Percentiles rank a stretch among this genome's conserved stretches.
These are phyloP conservation scores for Globisporangium barbulae DNA, from an alignment of 352 stramenopile species.

Conservation along the genomic window DNA sequence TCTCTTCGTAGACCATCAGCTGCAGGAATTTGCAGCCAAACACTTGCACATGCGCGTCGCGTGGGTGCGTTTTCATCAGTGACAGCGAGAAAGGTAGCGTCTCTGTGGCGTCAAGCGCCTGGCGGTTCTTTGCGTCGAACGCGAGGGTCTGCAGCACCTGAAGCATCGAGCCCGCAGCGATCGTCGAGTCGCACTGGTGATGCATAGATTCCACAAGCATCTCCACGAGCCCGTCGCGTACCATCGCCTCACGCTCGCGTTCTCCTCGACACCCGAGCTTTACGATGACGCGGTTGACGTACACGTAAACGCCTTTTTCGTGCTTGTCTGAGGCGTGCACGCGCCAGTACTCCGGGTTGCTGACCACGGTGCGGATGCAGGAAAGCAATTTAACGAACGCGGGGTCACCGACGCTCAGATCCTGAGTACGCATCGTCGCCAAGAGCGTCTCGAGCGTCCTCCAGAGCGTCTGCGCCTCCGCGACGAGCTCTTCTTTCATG, in stretches of 20 bases:
- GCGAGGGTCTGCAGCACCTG: conserved; percentile 52
- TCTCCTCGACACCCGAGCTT: conserved; percentile 46
- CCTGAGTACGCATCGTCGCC: conserved; percentile 26
- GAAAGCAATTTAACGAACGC: conserved; percentile 40
- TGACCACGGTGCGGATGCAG: conserved; percentile 35
- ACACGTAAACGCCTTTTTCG: conserved; percentile 32
- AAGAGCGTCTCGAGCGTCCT: conserved; percentile 47
- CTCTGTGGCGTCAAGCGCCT: conserved; percentile 26
- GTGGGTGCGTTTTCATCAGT: conserved; percentile 32
- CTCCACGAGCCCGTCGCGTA: conserved; percentile 34
- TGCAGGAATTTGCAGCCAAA: conserved; percentile 66
- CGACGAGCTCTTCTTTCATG: conserved; percentile 20
- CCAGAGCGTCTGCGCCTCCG: conserved; percentile 53
- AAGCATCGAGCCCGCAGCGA: conserved; percentile 23
- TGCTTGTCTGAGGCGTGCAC: conserved; percentile 14
- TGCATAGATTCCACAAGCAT: conserved; percentile 30
- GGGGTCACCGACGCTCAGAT: conserved; percentile 33
- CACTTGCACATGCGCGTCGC: conserved; percentile 34
- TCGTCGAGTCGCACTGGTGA: conserved; percentile 11
- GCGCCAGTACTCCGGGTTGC: conserved; percentile 26
- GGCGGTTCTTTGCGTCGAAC: conserved; percentile 34
- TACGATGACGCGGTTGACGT: conserved; percentile 35
- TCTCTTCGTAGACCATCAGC: conserved; percentile 60
- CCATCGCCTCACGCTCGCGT: conserved; percentile 40
- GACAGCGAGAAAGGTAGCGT: conserved; percentile 29